A percentile compares a stretch with the other conserved stretches of the same genome.
phyloP scores from a whole-genome alignment of 768 basidiomycete species.

The Cubamyces lactineus region DNA sequence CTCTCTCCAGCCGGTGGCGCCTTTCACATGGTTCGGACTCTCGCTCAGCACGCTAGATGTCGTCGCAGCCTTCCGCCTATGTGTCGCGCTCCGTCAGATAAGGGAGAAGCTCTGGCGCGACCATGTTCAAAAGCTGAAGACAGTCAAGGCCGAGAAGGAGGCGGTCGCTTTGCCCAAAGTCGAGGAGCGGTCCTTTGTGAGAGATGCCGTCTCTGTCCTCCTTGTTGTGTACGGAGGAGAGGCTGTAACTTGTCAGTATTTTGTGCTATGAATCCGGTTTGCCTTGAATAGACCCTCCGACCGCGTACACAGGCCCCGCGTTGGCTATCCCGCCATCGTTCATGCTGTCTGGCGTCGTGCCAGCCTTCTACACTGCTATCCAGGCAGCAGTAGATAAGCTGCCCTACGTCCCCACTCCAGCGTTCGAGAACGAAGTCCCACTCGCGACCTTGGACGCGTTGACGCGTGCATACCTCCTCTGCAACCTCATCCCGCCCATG shows the following conservation, averaged over 20 bases:
- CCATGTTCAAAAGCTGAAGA: conserved; percentile 41
- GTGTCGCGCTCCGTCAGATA: conserved; percentile 68
- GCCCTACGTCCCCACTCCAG: conserved; percentile 56
- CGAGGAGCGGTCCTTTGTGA: conserved; percentile 59
- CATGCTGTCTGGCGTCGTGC: conserved; percentile 70
- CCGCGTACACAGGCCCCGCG: conserved; percentile 53
- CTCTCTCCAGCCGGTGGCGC: conserved; percentile 59
- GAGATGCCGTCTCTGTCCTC: conserved; percentile 58
- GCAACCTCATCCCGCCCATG: conserved; percentile 73
- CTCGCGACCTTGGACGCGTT: conserved; percentile 77
- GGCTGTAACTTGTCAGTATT: conserved; percentile 58
- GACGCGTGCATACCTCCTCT: conserved; percentile 77
- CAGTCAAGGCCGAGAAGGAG: conserved; percentile 35
- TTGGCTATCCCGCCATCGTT: conserved; percentile 76
- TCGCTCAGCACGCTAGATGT: conserved; percentile 66
- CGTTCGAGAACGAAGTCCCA: conserved; percentile 66
- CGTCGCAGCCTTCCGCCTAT: conserved; percentile 68
- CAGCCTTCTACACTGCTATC: conserved; percentile 58
- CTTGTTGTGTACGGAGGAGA: conserved; percentile 83
- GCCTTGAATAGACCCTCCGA: background rate
- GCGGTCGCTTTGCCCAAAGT: conserved; percentile 32
- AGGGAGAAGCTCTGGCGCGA: conserved; percentile 51
- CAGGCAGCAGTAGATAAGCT: conserved; percentile 67
- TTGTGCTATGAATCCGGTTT: background rate
- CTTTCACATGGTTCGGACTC: conserved; percentile 69